Base-by-base conservation (phyloP, 2,329 filamentous ascomycete species). In the Sarocladiaceae sp. region DNA sequence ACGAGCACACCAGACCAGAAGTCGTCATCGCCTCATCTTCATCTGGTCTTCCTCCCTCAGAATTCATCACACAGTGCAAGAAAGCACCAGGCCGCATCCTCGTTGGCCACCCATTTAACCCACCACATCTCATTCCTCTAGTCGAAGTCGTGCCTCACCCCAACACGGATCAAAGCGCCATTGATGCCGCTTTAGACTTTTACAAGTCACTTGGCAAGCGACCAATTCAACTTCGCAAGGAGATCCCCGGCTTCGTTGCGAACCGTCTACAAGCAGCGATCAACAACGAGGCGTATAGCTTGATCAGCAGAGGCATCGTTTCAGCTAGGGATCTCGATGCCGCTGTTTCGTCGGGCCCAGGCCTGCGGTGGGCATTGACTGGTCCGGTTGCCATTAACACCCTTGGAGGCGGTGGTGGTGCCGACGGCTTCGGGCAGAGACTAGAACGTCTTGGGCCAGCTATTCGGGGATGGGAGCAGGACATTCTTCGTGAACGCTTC, bases 81-180 rank as follows among this genome's bases (percentile, higher is more conserved):
- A 36, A 44, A 18, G 40, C 62, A 28, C 66, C 69, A 0, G 59
- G 57, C 18, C 64, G 70, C n/a, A 63, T 71, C 29, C 57, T 73
- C 1, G 66, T 76, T 23, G 72, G 71, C 3, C 74, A 76, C 56
- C 73, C 74, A 0, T 76, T 75, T 62, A 76, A 77, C 55, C 74
- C 74, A 8, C 73, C 73, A 5, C 73, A 76, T 55, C 60, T 77
- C 17, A 71, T 76, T 18, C 73, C 72, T 1, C 62, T 76, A 13
- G 71, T 76, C 18, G 73, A 77, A 57, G 68, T 76, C 0, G 72
- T 75, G 2, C 68, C 67, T 8, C 66, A 69, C 2, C 46, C 55
- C 1, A 56, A 58, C 36, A 73, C 71, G 0, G 52, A 59, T 4
- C 15, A 53, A 1, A 51, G 51, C 1, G 56, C 59, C 5, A 58